Evolutionary conservation across 495 filamentous ascomycete species (phyloP).

Genomic region (Acidiella bohemica): DNA sequence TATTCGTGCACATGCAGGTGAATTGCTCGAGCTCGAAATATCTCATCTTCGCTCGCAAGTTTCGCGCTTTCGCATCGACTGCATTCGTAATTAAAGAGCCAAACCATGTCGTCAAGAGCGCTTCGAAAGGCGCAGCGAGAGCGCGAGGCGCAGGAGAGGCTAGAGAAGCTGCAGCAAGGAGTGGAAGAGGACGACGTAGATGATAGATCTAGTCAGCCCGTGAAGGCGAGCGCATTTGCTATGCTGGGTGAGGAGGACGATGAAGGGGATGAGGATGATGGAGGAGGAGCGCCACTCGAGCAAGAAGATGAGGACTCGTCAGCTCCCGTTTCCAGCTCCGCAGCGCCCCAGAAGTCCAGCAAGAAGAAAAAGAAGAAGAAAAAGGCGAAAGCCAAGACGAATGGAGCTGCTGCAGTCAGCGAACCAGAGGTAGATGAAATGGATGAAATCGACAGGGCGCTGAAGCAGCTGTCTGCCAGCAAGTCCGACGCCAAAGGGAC

Average conservation of each 20-base stretch:
- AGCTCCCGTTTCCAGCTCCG: not conserved
- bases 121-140: slow-evolving; percentile 21
- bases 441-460: slow-evolving; percentile 75
- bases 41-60: not conserved
- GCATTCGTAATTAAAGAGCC: not conserved
- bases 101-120: slow-evolving; percentile 21
- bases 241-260: slow-evolving; percentile 38
- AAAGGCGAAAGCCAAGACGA: slow-evolving; percentile 33
- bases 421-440: slow-evolving; percentile 22
- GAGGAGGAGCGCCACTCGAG: slow-evolving; percentile 2
- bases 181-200: slow-evolving; percentile 26
- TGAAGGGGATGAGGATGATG: slow-evolving; percentile 21
- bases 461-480: slow-evolving; percentile 44
- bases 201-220: slow-evolving; percentile 28
- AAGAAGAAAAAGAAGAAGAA: slow-evolving; percentile 33
- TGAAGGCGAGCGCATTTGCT: slow-evolving; percentile 37
- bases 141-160: slow-evolving; percentile 21
- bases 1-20: too few relatives aligned
- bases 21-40: not conserved
- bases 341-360: slow-evolving; percentile 4
- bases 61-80: too few relatives aligned
- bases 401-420: slow-evolving; percentile 13
- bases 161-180: slow-evolving; percentile 11
- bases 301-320: slow-evolving; percentile 1
- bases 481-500: slow-evolving; percentile 23